phyloP scores from a whole-genome alignment of 371 early-diverging fungal genomes.

The Lichtheimia corymbifera region DNA sequence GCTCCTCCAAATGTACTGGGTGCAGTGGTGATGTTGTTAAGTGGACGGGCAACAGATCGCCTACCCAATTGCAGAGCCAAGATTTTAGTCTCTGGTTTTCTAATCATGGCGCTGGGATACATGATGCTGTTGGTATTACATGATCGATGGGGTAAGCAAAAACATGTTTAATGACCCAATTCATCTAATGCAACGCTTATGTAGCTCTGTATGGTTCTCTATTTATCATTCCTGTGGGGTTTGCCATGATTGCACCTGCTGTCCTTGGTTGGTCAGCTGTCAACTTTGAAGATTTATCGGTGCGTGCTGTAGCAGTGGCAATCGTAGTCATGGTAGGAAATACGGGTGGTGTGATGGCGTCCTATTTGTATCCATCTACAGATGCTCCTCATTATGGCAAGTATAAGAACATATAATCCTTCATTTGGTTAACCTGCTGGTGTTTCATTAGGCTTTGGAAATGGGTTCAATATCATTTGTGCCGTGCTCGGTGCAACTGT shows the following conservation, averaged over 20 bases:
- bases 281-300: conserved; percentile 31
- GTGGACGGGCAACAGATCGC: conserved; percentile 21
- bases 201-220: conserved; percentile 23
- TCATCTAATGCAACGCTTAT: background rate
- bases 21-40: conserved; percentile 15
- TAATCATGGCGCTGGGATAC: conserved; percentile 20
- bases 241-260: conserved; percentile 25
- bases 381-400: conserved; percentile 28
- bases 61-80: conserved; percentile 17
- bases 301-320: conserved; percentile 40
- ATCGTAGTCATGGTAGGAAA: conserved; percentile 42
- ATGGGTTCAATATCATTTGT: conserved; percentile 17
- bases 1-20: conserved; percentile 37
- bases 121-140: conserved; percentile 13
- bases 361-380: conserved; percentile 33
- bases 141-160: conserved; percentile 16
- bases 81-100: conserved; percentile 15
- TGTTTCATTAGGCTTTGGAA: conserved; percentile 17
- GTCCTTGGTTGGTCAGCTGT: conserved; percentile 41
- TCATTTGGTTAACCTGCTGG: background rate
- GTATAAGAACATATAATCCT: background rate
- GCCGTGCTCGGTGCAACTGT: conserved; percentile 12
- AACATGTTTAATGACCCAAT: background rate
- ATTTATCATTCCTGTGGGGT: conserved; percentile 18
- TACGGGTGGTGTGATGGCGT: conserved; percentile 35